Percentiles rank a stretch among this genome's conserved stretches.
Conservation (phyloP, 371 early-diverging fungal species). For the Cokeromyces recurvatus region DNA sequence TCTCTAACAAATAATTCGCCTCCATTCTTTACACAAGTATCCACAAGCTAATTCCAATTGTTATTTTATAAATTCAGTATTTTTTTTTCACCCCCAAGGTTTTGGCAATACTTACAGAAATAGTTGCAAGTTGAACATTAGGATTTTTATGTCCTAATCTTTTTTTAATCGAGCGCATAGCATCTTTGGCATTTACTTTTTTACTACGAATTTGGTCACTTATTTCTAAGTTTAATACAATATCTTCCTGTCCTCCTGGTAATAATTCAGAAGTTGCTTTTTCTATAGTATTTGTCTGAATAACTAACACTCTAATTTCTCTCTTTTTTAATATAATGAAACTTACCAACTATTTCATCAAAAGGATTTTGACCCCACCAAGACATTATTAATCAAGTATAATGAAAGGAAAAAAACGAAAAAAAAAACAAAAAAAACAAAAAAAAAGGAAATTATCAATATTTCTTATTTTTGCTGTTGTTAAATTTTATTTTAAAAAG, state of each 20-base stretch:
- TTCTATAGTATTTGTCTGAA: constrained; percentile 34
- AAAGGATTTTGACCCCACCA: constrained; percentile 43
- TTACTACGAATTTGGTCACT: constrained; percentile 91
- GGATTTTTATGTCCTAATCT: constrained; percentile 85
- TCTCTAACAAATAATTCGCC: constrained; percentile 88
- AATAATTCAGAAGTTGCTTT: constrained; percentile 88
- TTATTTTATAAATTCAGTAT: neutral
- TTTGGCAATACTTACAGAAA: constrained; percentile 59
- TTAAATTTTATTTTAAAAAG: no score
- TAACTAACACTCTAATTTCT: neutral
- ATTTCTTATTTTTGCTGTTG: no score
- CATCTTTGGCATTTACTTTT: constrained; percentile 76
- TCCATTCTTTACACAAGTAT: constrained; percentile 93
- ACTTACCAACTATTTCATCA: constrained; percentile 40
- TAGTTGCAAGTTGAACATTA: constrained; percentile 85
- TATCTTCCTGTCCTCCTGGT: constrained; percentile 82
- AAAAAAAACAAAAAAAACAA: no score
- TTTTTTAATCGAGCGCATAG: constrained; percentile 69
- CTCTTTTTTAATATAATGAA: neutral
- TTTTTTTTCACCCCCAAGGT: no score
- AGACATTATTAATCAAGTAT: constrained; percentile 34
- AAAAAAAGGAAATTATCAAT: no score
- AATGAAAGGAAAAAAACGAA: no score
- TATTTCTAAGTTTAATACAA: constrained; percentile 80
- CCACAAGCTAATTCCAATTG: constrained; percentile 59